Evolutionary conservation across 2,329 filamentous ascomycete species (phyloP).

Genomic region (Venturia effusa): DNA sequence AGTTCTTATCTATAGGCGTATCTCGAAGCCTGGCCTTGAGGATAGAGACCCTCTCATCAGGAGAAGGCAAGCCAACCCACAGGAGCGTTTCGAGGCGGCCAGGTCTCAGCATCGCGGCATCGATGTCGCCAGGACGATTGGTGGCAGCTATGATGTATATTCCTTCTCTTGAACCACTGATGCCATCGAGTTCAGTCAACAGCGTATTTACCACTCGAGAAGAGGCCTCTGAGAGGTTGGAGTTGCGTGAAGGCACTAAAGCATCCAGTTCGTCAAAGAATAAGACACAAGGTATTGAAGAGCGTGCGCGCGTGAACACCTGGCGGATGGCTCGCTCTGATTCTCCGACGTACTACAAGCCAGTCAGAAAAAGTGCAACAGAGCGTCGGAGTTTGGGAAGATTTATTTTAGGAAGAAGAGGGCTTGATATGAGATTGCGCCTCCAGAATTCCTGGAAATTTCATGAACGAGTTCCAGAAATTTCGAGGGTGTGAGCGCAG

Average conservation of each 20-base stretch:
- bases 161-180: constrained; percentile 59
- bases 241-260: constrained; percentile 73
- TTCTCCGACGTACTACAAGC: constrained; percentile 70
- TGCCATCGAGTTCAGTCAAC: constrained; percentile 85
- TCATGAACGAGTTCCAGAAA: background rate
- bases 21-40: constrained; percentile 55
- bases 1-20: constrained; percentile 39
- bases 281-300: constrained; percentile 81
- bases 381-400: background rate
- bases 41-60: constrained; percentile 75
- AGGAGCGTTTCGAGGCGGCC: constrained; percentile 81
- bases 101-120: constrained; percentile 85
- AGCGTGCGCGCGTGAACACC: constrained; percentile 79
- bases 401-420: background rate
- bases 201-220: constrained; percentile 89
- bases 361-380: background rate
- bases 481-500: background rate
- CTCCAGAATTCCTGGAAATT: background rate
- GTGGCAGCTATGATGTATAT: constrained; percentile 94
- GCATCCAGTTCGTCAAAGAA: constrained; percentile 98
- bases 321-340: constrained; percentile 87
- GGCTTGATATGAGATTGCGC: background rate
- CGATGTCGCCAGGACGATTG: constrained; percentile 92
- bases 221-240: constrained; percentile 65
- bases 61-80: constrained; percentile 75